Conservation (phyloP, 306 rosid species). For the Crotalaria pallida region DNA sequence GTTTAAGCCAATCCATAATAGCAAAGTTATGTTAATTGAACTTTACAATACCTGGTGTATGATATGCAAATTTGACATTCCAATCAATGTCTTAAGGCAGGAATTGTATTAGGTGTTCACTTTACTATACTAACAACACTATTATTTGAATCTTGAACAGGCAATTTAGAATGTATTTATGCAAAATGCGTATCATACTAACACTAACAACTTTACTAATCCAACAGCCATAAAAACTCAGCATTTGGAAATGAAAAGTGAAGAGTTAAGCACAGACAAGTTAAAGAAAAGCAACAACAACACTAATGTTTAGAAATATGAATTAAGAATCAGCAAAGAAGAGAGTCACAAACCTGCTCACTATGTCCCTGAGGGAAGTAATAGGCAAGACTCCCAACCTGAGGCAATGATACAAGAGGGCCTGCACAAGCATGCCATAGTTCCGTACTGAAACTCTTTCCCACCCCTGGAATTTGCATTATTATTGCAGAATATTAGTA, state of each 20-base stretch:
- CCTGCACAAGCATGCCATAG: slow-evolving; percentile 99
- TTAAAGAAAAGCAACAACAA: neutral
- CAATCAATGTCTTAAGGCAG: too few species aligned
- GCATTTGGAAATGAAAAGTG: neutral
- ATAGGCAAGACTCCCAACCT: slow-evolving; percentile 73
- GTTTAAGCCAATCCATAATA: slow-evolving; percentile 6
- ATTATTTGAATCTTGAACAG: too few species aligned
- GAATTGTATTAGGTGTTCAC: too few species aligned
- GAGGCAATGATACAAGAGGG: slow-evolving; percentile 85
- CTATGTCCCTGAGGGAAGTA: slow-evolving; percentile 99
- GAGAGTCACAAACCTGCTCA: slow-evolving; percentile 64
- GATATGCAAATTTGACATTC: too few species aligned
- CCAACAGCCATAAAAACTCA: neutral
- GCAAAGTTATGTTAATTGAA: too few species aligned
- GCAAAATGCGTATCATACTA: neutral
- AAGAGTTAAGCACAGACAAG: neutral
- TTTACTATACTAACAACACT: too few species aligned
- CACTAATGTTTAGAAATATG: neutral
- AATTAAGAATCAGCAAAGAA: neutral
- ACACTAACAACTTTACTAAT: neutral
- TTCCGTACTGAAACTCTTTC: slow-evolving; percentile 77
- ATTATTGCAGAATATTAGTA: neutral
- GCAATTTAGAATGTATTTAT: neutral
- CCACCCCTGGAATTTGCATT: slow-evolving; percentile 44
- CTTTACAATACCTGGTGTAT: too few species aligned